Percentiles rank a stretch among this genome's conserved stretches.
phyloP scores from a whole-genome alignment of 495 filamentous ascomycete genomes.

The Extremus antarcticus region DNA sequence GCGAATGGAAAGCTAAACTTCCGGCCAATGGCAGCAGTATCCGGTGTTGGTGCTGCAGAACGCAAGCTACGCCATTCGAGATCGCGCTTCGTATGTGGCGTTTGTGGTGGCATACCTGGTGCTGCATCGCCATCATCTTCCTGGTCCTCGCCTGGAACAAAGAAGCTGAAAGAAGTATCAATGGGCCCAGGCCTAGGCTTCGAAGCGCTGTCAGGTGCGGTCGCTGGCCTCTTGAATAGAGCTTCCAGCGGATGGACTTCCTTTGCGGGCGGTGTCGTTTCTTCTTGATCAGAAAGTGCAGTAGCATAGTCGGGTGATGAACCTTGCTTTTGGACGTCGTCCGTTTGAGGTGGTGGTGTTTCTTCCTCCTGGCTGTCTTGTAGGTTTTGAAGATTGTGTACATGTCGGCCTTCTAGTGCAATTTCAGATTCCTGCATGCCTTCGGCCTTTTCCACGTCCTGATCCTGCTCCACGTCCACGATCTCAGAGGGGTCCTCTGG shows the following conservation, averaged over 20 bases:
- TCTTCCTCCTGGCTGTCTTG: not conserved
- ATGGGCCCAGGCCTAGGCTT: conserved; percentile 35
- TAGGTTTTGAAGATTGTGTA: no score
- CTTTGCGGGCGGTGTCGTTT: not conserved
- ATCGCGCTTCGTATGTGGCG: conserved; percentile 70
- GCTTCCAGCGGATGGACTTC: conserved; percentile 80
- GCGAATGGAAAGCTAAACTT: conserved; percentile 34
- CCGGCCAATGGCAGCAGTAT: conserved; percentile 66
- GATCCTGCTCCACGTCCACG: no score
- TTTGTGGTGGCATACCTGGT: conserved; percentile 49
- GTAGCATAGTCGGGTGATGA: not conserved
- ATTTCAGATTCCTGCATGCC: no score
- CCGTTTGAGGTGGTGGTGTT: not conserved
- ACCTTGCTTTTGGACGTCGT: not conserved
- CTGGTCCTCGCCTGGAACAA: conserved; percentile 39
- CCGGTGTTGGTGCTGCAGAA: conserved; percentile 87
- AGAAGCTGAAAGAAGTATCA: conserved; percentile 51
- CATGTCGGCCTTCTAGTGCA: no score
- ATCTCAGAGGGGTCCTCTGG: no score
- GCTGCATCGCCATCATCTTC: conserved; percentile 38
- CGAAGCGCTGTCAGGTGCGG: conserved; percentile 26
- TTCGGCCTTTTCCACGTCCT: not conserved
- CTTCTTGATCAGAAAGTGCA: not conserved
- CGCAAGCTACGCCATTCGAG: conserved; percentile 59
- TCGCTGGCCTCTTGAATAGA: conserved; percentile 64